These are phyloP conservation scores for Plenodomus lindquistii DNA, from an alignment of 2,329 filamentous ascomycete genomes.

Conservation along the genomic window DNA sequence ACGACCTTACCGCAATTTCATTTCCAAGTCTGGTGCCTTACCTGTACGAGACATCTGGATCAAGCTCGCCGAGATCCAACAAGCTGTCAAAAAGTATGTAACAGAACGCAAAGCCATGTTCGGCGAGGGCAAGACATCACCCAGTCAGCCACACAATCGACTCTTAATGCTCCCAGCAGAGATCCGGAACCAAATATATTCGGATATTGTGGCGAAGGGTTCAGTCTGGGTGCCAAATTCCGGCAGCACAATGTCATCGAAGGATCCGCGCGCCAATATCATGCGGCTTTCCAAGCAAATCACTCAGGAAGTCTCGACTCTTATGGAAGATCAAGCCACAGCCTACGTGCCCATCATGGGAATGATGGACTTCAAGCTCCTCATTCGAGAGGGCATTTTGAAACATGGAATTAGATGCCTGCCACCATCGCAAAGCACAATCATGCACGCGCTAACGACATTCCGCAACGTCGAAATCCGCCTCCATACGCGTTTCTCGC, in stretches of 20 bases:
- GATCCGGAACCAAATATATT: neutral
- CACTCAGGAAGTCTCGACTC: neutral
- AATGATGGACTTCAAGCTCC: neutral
- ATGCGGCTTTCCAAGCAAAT: slow-evolving; percentile 1
- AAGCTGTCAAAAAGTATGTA: neutral
- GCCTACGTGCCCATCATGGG: slow-evolving; percentile 7
- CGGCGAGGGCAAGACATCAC: too few species aligned
- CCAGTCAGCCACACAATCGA: neutral
- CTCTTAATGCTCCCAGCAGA: neutral
- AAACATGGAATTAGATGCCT: neutral
- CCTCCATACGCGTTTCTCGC: slow-evolving; percentile 1
- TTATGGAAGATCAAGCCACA: slow-evolving; percentile 2
- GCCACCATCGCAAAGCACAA: neutral
- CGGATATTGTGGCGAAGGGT: too few species aligned
- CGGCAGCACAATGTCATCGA: too few species aligned
- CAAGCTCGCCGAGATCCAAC: too few species aligned
- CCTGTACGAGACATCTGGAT: too few species aligned
- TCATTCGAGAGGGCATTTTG: neutral
- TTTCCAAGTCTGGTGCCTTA: too few species aligned
- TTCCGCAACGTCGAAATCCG: slow-evolving; percentile 8
- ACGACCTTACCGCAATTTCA: too few species aligned
- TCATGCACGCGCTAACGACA: slow-evolving; percentile 3
- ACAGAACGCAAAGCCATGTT: neutral
- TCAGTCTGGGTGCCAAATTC: too few species aligned
- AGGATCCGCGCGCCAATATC: too few species aligned